Evolutionary conservation across 495 filamentous ascomycete genomes (phyloP).

Genomic region (Oidiodendron maius): DNA sequence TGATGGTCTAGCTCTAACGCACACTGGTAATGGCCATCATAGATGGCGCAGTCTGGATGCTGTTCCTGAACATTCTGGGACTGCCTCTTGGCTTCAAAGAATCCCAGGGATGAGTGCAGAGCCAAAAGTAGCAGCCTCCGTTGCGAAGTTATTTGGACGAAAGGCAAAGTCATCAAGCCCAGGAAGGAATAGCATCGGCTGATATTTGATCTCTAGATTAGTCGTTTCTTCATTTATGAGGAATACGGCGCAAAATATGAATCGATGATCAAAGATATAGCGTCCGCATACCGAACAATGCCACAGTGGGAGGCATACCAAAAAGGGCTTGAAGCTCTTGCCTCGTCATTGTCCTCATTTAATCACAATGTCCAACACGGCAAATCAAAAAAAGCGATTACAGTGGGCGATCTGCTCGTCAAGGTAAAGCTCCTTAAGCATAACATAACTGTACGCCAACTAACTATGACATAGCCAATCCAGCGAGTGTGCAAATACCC

Average conservation of each 20-base stretch:
- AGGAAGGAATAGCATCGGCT: conserved; percentile 7
- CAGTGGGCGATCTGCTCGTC: conserved; percentile 79
- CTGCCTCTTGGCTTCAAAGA: conserved; percentile 35
- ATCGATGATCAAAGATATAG: conserved; percentile 68
- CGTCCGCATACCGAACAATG: conserved; percentile 59
- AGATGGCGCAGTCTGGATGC: conserved; percentile 57
- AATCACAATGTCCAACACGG: conserved; percentile 54
- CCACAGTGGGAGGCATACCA: conserved; percentile 78
- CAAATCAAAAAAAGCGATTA: conserved; percentile 65
- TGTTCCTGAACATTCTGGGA: conserved; percentile 43
- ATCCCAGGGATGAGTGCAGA: conserved; percentile 55
- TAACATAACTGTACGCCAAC: neutral
- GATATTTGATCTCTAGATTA: conserved; percentile 47
- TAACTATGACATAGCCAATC: conserved; percentile 60
- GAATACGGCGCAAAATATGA: conserved; percentile 87
- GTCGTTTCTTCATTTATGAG: conserved; percentile 78
- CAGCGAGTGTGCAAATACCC: conserved; percentile 93
- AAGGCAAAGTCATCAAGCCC: conserved; percentile 44
- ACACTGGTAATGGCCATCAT: conserved; percentile 28
- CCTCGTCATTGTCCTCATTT: conserved; percentile 65
- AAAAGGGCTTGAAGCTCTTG: conserved; percentile 80
- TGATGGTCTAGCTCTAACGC: conserved; percentile 10
- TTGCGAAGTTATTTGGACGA: conserved; percentile 71
- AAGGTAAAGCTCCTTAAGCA: conserved; percentile 56
- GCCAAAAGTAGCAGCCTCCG: conserved; percentile 62